Conservation (phyloP, 2,329 filamentous ascomycete species). For the Xylariaceae sp. region DNA sequence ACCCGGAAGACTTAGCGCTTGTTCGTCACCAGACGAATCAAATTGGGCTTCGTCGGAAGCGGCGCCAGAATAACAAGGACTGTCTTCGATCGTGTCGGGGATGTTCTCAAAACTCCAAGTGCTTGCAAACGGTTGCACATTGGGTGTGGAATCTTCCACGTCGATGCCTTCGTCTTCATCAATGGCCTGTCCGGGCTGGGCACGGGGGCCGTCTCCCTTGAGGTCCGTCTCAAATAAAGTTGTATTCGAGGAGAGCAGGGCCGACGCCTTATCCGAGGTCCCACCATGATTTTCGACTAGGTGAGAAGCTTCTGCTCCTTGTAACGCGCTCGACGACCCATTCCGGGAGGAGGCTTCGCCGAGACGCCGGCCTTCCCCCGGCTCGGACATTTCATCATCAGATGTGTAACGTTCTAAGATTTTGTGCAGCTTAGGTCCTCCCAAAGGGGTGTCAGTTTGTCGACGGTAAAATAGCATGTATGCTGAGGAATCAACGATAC, state of each 20-base stretch:
- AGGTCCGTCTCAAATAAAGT: conserved; percentile 11
- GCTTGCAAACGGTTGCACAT: conserved; percentile 28
- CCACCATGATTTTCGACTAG: conserved; percentile 59
- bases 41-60: conserved; percentile 38
- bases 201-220: conserved; percentile 23
- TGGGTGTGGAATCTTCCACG: conserved; percentile 33
- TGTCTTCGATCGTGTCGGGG: conserved; percentile 31
- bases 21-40: conserved; percentile 36
- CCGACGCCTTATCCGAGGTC: conserved; percentile 32
- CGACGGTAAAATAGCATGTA: conserved; percentile 96
- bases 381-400: conserved; percentile 41
- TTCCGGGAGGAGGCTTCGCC: conserved; percentile 75
- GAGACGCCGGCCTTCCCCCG: conserved; percentile 85
- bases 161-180: conserved; percentile 48
- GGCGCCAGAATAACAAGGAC: conserved; percentile 29
- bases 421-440: conserved; percentile 68
- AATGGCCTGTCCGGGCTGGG: conserved; percentile 40
- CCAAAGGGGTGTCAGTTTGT: conserved; percentile 70
- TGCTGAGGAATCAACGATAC: conserved; percentile 69
- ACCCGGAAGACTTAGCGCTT: conserved; percentile 30
- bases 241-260: neutral
- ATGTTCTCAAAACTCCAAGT: conserved; percentile 47
- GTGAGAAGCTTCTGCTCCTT: conserved; percentile 71
- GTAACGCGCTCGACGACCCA: conserved; percentile 89
- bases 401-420: conserved; percentile 63